These are phyloP conservation scores for Fomitopsis pulvina DNA, from an alignment of 768 basidiomycete species.

Conservation along the genomic window DNA sequence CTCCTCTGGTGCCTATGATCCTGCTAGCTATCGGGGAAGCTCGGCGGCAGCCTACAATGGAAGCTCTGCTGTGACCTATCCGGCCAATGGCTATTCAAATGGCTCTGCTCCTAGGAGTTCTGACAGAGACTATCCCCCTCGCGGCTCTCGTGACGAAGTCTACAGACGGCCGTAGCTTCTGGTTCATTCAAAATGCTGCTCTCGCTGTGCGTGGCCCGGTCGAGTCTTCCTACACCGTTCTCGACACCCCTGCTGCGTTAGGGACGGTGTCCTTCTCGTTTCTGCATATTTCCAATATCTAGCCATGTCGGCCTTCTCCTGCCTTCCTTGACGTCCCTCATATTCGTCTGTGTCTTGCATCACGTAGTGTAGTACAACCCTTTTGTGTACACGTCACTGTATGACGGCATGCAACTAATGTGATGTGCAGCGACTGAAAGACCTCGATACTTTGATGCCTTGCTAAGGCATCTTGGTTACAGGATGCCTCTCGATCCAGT, in stretches of 20 bases:
- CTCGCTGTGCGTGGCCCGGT: not conserved
- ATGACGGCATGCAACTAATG: too few relatives aligned
- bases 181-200: not conserved
- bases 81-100: constrained; percentile 44
- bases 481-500: too few relatives aligned
- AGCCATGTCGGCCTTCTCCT: not conserved
- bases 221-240: too few relatives aligned
- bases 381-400: too few relatives aligned
- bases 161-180: constrained; percentile 18
- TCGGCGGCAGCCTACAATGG: constrained; percentile 19
- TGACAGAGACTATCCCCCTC: constrained; percentile 33
- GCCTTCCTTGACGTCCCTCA: not conserved
- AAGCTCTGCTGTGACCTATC: constrained; percentile 26
- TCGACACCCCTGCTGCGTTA: too few relatives aligned
- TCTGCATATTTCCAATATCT: not conserved
- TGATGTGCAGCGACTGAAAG: too few relatives aligned
- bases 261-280: not conserved
- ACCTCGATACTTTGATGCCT: too few relatives aligned
- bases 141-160: constrained; percentile 27
- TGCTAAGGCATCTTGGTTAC: too few relatives aligned
- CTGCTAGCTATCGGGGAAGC: constrained; percentile 33
- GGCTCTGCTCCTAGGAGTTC: constrained; percentile 25
- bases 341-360: too few relatives aligned
- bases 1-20: constrained; percentile 42
- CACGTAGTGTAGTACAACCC: too few relatives aligned